Evolutionary conservation across 2,329 filamentous ascomycete genomes (phyloP).

Genomic region (Stromatinia cepivora): DNA sequence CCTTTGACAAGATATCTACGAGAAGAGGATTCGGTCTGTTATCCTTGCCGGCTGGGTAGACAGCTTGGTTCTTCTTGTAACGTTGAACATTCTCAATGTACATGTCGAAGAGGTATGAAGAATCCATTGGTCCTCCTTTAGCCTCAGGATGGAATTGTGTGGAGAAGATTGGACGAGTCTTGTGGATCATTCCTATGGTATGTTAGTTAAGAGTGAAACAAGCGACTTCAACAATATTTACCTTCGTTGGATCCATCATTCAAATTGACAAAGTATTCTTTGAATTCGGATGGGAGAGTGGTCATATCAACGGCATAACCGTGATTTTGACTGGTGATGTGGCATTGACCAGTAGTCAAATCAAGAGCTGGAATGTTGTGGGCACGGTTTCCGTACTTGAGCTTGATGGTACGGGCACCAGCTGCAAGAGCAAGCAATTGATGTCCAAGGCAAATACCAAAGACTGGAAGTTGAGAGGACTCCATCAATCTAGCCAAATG

Average conservation of each 20-base stretch:
- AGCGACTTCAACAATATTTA: slow-evolving; percentile 37
- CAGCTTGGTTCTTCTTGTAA: slow-evolving; percentile 81
- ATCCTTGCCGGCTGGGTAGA: slow-evolving; percentile 71
- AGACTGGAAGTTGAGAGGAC: slow-evolving; percentile 84
- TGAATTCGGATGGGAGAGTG: slow-evolving; percentile 83
- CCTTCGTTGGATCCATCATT: slow-evolving; percentile 98
- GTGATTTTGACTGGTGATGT: slow-evolving; percentile 98
- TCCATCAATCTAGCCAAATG: slow-evolving; percentile 90
- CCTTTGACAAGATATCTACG: slow-evolving; percentile 88
- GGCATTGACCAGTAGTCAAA: slow-evolving; percentile 92
- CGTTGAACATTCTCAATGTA: slow-evolving; percentile 87
- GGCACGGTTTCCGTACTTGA: slow-evolving; percentile 98
- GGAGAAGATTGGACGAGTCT: slow-evolving; percentile 92
- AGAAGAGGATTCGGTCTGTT: slow-evolving; percentile 85
- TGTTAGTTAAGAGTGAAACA: slow-evolving; percentile 28
- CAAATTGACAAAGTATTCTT: slow-evolving; percentile 97
- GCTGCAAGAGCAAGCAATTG: slow-evolving; percentile 89
- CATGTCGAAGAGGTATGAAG: slow-evolving; percentile 92
- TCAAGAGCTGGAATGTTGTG: slow-evolving; percentile 98
- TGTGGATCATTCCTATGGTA: slow-evolving; percentile 77
- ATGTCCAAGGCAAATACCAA: slow-evolving; percentile 97
- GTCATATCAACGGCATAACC: slow-evolving; percentile 90
- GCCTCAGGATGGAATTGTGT: slow-evolving; percentile 99
- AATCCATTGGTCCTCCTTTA: slow-evolving; percentile 95
- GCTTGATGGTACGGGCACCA: slow-evolving; percentile 88